Evolutionary conservation across 2,329 filamentous ascomycete genomes (phyloP), one percentile per base, ranked within the genome.

Genomic region (Phialocephala sp.): DNA sequence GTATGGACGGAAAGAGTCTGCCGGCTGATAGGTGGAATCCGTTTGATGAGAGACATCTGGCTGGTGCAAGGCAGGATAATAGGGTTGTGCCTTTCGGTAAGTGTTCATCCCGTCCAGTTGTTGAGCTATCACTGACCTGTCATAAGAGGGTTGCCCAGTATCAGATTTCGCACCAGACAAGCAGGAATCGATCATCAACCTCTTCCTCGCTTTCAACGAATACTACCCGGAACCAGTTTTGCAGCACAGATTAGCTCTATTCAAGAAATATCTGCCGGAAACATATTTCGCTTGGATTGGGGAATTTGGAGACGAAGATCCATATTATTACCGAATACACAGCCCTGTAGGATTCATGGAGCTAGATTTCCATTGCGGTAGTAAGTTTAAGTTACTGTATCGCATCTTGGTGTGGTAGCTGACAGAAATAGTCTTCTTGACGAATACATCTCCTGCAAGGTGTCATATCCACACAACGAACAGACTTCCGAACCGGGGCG

Each of bases 201-300:
- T 93, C 57, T 77, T 89, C 36, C 76, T 84, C 32, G 83, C 91
- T 66, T 93, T 90, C 71, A 79, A 91, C 1, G 78, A 91, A 0
- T 94, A 92, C 68, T 83, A 92, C 0, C 91, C 91, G 0, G 72
- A 77, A 0, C 72, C 74, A 12, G 83, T 90, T 0, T 82, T 89
- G 1, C 73, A 81, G 58, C 74, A 85, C 4, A 84, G 86, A 18
- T 75, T 92, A 1, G 77, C 80, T 1, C 81, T 88, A 45, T 81
- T 89, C 56, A 80, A 82, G 59, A 73, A 76, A 2, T 84, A 85
- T 75, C 86, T 90, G 63, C 72, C 79, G n/a, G 89, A 93, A 80
- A 94, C 91, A 5, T 91, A 91, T 73, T 94, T 92, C 74, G 86
- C 85, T 74, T 94, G 91, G 90, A 93, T 94, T 62, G 91, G 91